Evolutionary conservation across 75 land plant genomes (phyloP).

Genomic region (Pinus albicaulis): DNA sequence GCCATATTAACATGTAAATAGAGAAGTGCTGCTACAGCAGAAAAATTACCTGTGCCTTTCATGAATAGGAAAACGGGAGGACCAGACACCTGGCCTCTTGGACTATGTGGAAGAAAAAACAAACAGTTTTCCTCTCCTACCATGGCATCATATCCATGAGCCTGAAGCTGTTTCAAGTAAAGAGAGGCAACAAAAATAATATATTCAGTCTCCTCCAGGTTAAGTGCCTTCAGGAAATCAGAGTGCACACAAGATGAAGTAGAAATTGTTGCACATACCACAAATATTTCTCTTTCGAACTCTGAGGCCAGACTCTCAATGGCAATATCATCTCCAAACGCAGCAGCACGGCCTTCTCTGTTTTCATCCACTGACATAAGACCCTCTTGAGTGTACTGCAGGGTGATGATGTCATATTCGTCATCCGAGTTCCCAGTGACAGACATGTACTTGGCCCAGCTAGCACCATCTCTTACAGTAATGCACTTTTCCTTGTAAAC

Average conservation of each 20-base stretch:
- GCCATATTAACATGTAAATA: not conserved
- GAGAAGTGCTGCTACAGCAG: not conserved
- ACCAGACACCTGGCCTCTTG: conserved; percentile 53
- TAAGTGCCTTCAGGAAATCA: no score
- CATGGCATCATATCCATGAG: conserved; percentile 89
- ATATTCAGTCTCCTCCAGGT: not conserved
- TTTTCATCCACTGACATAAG: conserved; percentile 77
- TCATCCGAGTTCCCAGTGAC: conserved; percentile 68
- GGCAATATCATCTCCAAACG: conserved; percentile 94
- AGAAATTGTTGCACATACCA: conserved; percentile 38
- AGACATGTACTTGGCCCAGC: conserved; percentile 96
- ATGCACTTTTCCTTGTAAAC: conserved; percentile 85
- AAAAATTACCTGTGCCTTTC: conserved; percentile 85
- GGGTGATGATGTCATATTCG: conserved; percentile 77
- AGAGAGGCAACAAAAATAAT: not conserved
- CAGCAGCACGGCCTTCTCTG: conserved; percentile 73
- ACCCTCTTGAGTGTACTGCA: conserved; percentile 89
- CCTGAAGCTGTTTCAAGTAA: conserved; percentile 64
- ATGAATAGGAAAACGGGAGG: conserved; percentile 80
- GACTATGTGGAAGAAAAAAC: conserved; percentile 89
- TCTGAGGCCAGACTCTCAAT: conserved; percentile 83
- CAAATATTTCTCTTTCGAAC: conserved; percentile 79
- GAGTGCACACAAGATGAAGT: not conserved
- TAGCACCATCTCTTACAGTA: conserved; percentile 56
- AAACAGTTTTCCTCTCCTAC: conserved; percentile 83